Evolutionary conservation across 768 basidiomycete species (phyloP), one percentile per base, ranked within the genome.

Genomic region (Terana coerulea): DNA sequence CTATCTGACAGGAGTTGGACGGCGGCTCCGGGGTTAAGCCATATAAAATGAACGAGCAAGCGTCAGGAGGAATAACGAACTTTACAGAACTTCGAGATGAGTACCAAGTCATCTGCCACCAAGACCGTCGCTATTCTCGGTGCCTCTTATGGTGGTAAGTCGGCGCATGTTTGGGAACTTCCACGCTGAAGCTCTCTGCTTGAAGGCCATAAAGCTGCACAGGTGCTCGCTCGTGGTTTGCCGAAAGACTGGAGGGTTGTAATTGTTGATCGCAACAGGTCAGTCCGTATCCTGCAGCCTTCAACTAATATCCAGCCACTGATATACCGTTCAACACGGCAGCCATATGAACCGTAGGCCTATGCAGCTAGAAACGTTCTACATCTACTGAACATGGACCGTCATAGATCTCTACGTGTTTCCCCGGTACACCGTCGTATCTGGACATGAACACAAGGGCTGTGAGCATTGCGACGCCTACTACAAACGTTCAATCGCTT

Each of bases 391-490:
- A 14, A 11, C 14, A 12, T 2, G 15, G 1, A 26, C n/a, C 21
- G 15, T 24, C 41, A 19, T 5, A 28, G 19, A 45, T 33, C 47
- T 82, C 1, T 86, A 84, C 61, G 77, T 80, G 28, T 72, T 84
- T 39, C 77, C 81, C 5, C 69, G 83, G 45, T 75, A 76, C 47
- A 73, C 79, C 12, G 77, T 83, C 19, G 69, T 84, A 3, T 70
- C 79, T 30, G 76, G 77, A 12, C 78, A 83, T 56, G 81, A 83
- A 66, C 78, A 83, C 66, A 84, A 84, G 69, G 80, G 79, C 22
- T 84, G 49, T 51, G 35, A 12, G 40, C 41, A 3, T 37, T 17
- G n/a, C 25, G 34, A 24, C 37, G 12, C n/a, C 36, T 26, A 22
- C 33, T n/a, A 30, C 25, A n/a, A n/a, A n/a, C n/a, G n/a, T n/a